Evolutionary conservation across 2,329 filamentous ascomycete species (phyloP), one percentile per base, ranked within the genome.

Genomic region (Penicillium sp.): DNA sequence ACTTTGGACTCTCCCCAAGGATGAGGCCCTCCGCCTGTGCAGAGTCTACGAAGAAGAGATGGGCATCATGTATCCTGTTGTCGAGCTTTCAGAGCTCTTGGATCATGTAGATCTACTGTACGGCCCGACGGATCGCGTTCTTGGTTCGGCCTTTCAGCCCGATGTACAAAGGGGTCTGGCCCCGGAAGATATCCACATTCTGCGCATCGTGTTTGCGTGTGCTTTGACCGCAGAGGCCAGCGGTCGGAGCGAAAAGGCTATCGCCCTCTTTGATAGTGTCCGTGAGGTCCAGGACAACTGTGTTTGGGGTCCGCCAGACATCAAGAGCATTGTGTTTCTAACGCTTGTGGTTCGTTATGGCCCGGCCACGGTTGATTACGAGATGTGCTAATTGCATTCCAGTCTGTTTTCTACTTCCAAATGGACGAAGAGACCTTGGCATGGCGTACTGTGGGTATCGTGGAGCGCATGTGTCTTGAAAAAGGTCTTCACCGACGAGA

Each of bases 401-500:
- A 85, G 82, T 79, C 79, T 27, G 84, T 83, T 50, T 95, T 90
- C 65, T 81, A 91, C 55, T 96, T 95, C 63, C 82, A 95, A 40
- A 83, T 83, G 41, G 90, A 91, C 58, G 88, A 95, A 58, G 91
- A 96, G 68, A 79, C 85, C 0, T 77, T 92, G 10, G 87, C 89
- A 0, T 96, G 91, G 89, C 82, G 91, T 11, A 81, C 91, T n/a
- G 90, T 95, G 66, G 91, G 91, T 2, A 82, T 93, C 55, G 88
- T 90, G 1, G 82, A 87, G 13, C 81, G 90, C 14, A 79, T 92
- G 65, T 93, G 88, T 53, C 72, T 89, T 19, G 87, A 90, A 65
- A 76, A 91, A 48, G 90, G 90, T 2, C 78, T 95, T n/a, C 89
- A 95, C 69, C 81, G 88, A 27, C 80, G 82, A 47, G 84, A 89